Percentiles rank a stretch among this genome's conserved stretches.
Evolutionary conservation across 2,329 filamentous ascomycete genomes (phyloP).

Genomic region (Endothia cerciana): DNA sequence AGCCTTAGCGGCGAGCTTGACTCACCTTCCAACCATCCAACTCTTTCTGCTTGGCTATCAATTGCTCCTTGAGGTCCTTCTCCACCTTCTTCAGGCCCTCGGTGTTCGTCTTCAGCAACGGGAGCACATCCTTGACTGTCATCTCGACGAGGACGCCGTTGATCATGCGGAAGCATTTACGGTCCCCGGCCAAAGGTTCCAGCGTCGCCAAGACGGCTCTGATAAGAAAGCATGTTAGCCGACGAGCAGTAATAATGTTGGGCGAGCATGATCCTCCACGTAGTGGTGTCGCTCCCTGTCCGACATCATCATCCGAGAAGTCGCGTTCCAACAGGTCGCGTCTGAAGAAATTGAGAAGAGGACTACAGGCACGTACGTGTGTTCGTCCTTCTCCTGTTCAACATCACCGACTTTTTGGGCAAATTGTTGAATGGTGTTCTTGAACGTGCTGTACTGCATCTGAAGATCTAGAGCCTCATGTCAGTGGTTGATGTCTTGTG

Average conservation of each 20-base stretch:
- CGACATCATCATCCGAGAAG: background rate
- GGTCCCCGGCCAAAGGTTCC: conserved; percentile 76
- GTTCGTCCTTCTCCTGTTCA: conserved; percentile 95
- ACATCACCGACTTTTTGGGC: conserved; percentile 97
- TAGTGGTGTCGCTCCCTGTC: background rate
- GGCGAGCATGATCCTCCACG: background rate
- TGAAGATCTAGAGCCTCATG: conserved; percentile 68
- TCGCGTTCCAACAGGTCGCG: background rate
- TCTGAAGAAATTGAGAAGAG: conserved; percentile 19
- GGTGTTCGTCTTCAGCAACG: conserved; percentile 88
- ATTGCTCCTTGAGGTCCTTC: conserved; percentile 94
- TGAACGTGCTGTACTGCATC: conserved; percentile 77
- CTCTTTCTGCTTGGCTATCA: conserved; percentile 91
- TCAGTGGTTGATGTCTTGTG: conserved; percentile 10
- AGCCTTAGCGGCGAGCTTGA: background rate
- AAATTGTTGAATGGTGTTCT: conserved; percentile 82
- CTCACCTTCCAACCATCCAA: conserved; percentile 98
- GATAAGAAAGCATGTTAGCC: conserved; percentile 27
- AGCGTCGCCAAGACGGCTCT: conserved; percentile 95
- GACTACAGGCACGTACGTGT: conserved; percentile 71
- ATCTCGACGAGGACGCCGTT: conserved; percentile 95
- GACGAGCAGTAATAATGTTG: conserved; percentile 23
- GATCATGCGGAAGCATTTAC: conserved; percentile 98
- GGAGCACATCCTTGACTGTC: conserved; percentile 90
- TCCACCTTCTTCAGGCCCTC: conserved; percentile 93